These are phyloP conservation scores for Hymenoscyphus albidus DNA, from an alignment of 2,329 filamentous ascomycete genomes.

Conservation along the genomic window DNA sequence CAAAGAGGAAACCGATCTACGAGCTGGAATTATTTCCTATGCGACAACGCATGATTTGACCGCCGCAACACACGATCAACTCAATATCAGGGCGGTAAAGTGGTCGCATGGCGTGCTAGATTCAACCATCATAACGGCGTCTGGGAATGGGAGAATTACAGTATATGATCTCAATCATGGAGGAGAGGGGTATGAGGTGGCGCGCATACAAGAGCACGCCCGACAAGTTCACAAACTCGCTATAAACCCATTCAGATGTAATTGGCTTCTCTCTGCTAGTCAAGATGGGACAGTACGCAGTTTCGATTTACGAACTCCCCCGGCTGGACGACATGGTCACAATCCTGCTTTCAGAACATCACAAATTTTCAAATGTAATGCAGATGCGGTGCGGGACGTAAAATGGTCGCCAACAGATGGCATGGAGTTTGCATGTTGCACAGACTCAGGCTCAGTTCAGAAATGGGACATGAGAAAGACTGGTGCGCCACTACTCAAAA, in stretches of 20 bases:
- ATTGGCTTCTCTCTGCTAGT: constrained; percentile 57
- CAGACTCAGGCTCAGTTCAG: constrained; percentile 57
- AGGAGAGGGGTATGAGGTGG: constrained; percentile 43
- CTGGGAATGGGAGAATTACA: constrained; percentile 61
- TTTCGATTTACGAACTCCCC: constrained; percentile 52
- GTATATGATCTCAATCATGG: constrained; percentile 56
- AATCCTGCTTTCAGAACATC: constrained; percentile 43
- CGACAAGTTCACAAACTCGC: constrained; percentile 62
- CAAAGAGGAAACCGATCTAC: constrained; percentile 55
- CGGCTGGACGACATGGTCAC: constrained; percentile 46
- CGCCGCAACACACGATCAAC: constrained; percentile 47
- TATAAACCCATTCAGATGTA: constrained; percentile 56
- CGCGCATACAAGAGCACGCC: constrained; percentile 58
- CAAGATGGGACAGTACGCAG: constrained; percentile 61
- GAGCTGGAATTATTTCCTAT: constrained; percentile 51
- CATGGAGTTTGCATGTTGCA: constrained; percentile 60
- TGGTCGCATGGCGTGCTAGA: constrained; percentile 47
- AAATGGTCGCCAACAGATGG: constrained; percentile 62
- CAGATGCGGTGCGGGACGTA: constrained; percentile 58
- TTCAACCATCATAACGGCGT: constrained; percentile 58
- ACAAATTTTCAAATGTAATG: constrained; percentile 40
- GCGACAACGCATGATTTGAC: constrained; percentile 40
- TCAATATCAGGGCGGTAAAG: constrained; percentile 61
- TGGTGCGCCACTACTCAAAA: constrained; percentile 50
- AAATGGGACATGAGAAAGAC: constrained; percentile 62